A percentile compares a stretch with the other conserved stretches of the same genome.
Conservation (phyloP, 306 rosid species). For the peach (Prunus persica) region DNA sequence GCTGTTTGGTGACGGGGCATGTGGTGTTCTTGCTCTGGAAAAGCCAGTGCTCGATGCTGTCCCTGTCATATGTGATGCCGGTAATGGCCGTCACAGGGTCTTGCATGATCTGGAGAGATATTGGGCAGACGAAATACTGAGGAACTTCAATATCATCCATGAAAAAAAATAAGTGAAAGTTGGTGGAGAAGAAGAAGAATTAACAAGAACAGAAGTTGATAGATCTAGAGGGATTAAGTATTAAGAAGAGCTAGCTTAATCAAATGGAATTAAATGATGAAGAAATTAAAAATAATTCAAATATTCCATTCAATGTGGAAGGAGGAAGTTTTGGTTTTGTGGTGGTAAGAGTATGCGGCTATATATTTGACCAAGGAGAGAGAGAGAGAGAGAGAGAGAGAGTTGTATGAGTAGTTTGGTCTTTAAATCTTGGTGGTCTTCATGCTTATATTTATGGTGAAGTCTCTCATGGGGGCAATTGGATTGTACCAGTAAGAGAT, state of each 20-base stretch:
- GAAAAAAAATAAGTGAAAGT: background rate
- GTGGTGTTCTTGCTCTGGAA: constrained; percentile 37
- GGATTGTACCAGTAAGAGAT: background rate
- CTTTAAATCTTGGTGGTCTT: background rate
- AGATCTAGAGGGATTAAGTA: background rate
- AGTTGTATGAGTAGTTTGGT: background rate
- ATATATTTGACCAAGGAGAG: background rate
- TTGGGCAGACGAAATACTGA: constrained; percentile 62
- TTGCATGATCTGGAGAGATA: constrained; percentile 69
- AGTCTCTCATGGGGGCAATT: background rate
- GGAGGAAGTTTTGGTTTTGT: background rate
- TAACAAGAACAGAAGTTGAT: background rate
- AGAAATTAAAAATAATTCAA: background rate
- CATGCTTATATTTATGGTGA: background rate
- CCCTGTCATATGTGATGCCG: constrained; percentile 79
- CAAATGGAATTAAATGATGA: background rate
- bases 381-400: background rate
- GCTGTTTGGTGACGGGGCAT: constrained; percentile 63
- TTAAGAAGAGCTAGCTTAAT: background rate
- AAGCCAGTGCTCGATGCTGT: constrained; percentile 71
- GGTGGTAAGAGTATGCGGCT: constrained; percentile 7
- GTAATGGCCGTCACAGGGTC: constrained; percentile 72
- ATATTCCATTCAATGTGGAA: background rate
- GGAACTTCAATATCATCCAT: constrained; percentile 81
- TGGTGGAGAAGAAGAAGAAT: background rate